Evolutionary conservation across 257 asterid genomes (phyloP).

Genomic region (Solanum bukasovii): DNA sequence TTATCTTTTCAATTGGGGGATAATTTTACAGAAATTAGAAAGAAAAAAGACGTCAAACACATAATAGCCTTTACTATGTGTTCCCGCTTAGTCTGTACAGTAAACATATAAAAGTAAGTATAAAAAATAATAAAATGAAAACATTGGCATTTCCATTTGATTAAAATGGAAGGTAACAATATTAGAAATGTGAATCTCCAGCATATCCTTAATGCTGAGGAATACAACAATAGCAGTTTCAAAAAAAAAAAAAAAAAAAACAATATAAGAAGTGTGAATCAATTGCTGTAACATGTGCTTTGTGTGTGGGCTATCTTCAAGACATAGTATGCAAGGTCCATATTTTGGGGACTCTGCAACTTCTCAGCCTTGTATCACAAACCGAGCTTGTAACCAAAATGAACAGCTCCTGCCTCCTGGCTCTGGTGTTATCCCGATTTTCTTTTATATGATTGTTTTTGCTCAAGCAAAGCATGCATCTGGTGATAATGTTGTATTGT

Average conservation of each 20-base stretch:
- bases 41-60: neutral
- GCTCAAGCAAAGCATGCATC: neutral
- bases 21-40: neutral
- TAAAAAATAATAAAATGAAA: neutral
- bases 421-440: neutral
- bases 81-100: neutral
- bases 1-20: neutral
- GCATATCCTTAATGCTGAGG: neutral
- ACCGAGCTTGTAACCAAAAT: neutral
- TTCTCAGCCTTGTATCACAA: neutral
- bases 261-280: neutral
- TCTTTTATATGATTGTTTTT: neutral
- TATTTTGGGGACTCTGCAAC: neutral
- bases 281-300: neutral
- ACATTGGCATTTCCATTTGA: neutral
- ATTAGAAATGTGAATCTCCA: neutral
- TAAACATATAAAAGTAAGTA: neutral
- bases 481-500: neutral
- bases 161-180: neutral
- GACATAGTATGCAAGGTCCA: neutral
- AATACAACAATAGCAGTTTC: neutral
- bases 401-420: neutral
- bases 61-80: neutral
- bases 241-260: too few species aligned
- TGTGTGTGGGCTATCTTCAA: neutral